A percentile compares a stretch with the other conserved stretches of the same genome.
Evolutionary conservation across 768 basidiomycete genomes (phyloP).

Genomic region (Peribolospora baueri): DNA sequence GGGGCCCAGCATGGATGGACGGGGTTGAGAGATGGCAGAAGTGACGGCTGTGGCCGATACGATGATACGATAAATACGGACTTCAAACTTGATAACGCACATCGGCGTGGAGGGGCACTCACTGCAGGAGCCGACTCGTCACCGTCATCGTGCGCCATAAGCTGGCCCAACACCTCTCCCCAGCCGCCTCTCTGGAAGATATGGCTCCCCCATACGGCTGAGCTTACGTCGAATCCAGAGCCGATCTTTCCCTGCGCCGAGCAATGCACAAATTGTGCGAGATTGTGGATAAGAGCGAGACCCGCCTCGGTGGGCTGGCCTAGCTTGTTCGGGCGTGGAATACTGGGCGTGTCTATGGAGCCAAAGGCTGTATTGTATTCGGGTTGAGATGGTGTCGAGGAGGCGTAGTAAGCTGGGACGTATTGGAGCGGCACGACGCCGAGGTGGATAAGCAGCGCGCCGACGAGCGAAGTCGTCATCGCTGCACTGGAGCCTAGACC

Average conservation of each 20-base stretch:
- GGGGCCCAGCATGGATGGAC: too few species aligned
- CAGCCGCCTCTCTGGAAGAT: slow-evolving; percentile 72
- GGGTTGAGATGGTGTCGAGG: neutral
- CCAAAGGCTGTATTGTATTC: too few species aligned
- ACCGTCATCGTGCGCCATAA: slow-evolving; percentile 37
- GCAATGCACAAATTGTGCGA: slow-evolving; percentile 84
- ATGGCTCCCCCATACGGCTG: slow-evolving; percentile 85
- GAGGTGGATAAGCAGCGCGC: slow-evolving; percentile 57
- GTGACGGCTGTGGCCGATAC: too few species aligned
- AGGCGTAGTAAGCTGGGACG: neutral
- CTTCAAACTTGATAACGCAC: neutral
- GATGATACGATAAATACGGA: neutral
- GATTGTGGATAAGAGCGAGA: slow-evolving; percentile 51
- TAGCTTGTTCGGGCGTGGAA: neutral
- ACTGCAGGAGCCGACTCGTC: neutral
- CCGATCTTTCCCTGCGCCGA: slow-evolving; percentile 95
- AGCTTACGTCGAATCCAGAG: slow-evolving; percentile 85
- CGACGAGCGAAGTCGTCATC: slow-evolving; percentile 79
- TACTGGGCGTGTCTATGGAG: too few species aligned
- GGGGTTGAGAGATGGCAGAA: too few species aligned
- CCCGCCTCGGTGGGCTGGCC: slow-evolving; percentile 25
- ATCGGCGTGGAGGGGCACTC: neutral
- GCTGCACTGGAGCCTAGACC: slow-evolving; percentile 93
- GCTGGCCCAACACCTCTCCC: slow-evolving; percentile 29
- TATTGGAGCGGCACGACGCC: slow-evolving; percentile 28